Evolutionary conservation across 371 early-diverging fungal genomes (phyloP), one percentile per base, ranked within the genome.

Genomic region (Entomophthora muscae): DNA sequence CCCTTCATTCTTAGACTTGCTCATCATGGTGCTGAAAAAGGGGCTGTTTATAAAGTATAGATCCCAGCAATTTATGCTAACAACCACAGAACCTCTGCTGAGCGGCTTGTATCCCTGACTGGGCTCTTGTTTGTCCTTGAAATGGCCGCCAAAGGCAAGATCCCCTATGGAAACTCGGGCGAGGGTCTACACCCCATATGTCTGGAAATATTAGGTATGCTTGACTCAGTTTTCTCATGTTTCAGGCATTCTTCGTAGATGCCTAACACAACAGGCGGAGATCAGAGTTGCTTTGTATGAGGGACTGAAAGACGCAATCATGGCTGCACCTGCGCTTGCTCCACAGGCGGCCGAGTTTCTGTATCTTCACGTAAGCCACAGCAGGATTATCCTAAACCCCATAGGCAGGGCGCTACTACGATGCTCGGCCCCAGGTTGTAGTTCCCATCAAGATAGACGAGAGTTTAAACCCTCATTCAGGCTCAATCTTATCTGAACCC

Each of bases 1-100:
- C 26, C 61, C 61, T 24, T n/a, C 23, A 26, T 61, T 61, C 42
- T 30, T 61, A 17, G 61, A 61, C 23, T 26, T 23, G 21, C 26
- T 61, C 21, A 61, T 61, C 33, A 61, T 61, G 21, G 30, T 30
- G 2, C 24, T 61, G 31, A 61, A 61, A 33, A 61, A 61, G 33
- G 61, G 61, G n/a, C 22, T 61, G 21, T 61, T 61, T 33, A 61
- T 42, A 28, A 61, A 32, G 61, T 61, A 61, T 10, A 17, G 5
- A 42, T 10, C 10, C 10, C 17, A 42, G 17, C 5, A 17, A 42
- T 5, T 42, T 10, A n/a, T n/a, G 42, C 42, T 17, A 42, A 42
- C 42, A 17, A 10, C 17, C 17, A 17, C 42, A 42, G 42, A 42
- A 42, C 5, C 10, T 10, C 42, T 42, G 5, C 42, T 17, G 42